Conservation (phyloP, 495 filamentous ascomycete species). For the Astrocystis sublimbata region DNA sequence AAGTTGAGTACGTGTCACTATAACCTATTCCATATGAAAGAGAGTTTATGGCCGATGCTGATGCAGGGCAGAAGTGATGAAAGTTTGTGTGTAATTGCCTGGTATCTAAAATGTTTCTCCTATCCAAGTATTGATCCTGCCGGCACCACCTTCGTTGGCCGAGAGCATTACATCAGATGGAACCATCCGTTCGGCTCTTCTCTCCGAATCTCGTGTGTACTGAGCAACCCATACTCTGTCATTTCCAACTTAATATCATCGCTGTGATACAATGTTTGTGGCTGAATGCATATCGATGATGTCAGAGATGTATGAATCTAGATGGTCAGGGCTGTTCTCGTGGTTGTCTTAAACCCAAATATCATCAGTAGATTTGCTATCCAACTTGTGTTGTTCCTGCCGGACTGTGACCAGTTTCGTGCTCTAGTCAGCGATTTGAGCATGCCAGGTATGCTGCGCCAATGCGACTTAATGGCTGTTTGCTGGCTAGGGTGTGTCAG, state of each 20-base stretch:
- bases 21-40: too few species aligned
- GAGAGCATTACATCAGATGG: not conserved
- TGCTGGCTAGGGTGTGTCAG: not conserved
- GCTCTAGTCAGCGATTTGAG: not conserved
- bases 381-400: not conserved
- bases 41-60: not conserved
- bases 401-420: not conserved
- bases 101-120: not conserved
- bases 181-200: not conserved
- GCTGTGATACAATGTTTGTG: not conserved
- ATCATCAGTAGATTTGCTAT: not conserved
- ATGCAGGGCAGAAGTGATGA: not conserved
- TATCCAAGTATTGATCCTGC: not conserved
- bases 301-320: not conserved
- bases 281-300: not conserved
- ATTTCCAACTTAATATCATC: not conserved
- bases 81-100: not conserved
- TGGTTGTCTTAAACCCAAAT: not conserved
- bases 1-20: too few species aligned
- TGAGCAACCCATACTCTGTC: too few species aligned
- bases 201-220: not conserved
- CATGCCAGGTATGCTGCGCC: not conserved
- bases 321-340: not conserved
- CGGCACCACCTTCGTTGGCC: not conserved
- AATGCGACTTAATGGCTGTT: conserved; percentile 2